A percentile compares a stretch with the other conserved stretches of the same genome.
phyloP scores from a whole-genome alignment of 345 rosid genomes.

The Aegle marmelos region DNA sequence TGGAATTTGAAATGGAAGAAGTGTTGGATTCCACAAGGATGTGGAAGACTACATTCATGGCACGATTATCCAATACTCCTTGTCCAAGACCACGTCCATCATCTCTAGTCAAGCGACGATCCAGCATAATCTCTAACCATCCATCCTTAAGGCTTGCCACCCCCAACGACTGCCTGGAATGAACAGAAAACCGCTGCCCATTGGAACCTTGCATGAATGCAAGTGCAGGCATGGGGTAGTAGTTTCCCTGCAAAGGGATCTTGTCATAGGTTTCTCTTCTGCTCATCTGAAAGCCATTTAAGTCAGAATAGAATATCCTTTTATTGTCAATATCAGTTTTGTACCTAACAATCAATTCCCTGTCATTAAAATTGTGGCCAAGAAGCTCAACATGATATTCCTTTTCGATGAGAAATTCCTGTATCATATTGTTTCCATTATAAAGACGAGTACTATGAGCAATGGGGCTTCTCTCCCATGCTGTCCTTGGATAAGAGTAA shows the following conservation, averaged over 20 bases:
- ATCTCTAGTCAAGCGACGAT: conserved; percentile 73
- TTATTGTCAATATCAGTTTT: conserved; percentile 67
- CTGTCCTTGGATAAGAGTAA: conserved; percentile 74
- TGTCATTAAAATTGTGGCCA: conserved; percentile 62
- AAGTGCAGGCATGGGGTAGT: conserved; percentile 96
- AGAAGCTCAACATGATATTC: conserved; percentile 95
- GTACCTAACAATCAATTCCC: conserved; percentile 81
- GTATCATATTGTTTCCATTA: conserved; percentile 54
- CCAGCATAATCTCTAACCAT: conserved; percentile 97
- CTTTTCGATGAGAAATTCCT: conserved; percentile 65
- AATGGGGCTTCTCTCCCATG: conserved; percentile 66
- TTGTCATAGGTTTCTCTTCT: conserved; percentile 91
- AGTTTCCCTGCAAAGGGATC: conserved; percentile 97
- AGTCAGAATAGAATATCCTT: conserved; percentile 76
- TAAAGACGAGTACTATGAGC: conserved; percentile 78
- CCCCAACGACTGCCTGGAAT: conserved; percentile 90
- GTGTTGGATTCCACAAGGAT: conserved; percentile 63
- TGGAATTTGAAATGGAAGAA: conserved; percentile 45
- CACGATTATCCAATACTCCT: conserved; percentile 91
- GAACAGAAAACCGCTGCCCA: conserved; percentile 81
- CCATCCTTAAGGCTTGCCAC: conserved; percentile 75
- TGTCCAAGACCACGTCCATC: conserved; percentile 99
- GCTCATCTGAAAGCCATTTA: conserved; percentile 98
- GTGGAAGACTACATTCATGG: conserved; percentile 72
- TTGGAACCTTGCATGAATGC: conserved; percentile 86